Conservation (phyloP, 2,329 filamentous ascomycete species). For the Achaetomium macrosporum region DNA sequence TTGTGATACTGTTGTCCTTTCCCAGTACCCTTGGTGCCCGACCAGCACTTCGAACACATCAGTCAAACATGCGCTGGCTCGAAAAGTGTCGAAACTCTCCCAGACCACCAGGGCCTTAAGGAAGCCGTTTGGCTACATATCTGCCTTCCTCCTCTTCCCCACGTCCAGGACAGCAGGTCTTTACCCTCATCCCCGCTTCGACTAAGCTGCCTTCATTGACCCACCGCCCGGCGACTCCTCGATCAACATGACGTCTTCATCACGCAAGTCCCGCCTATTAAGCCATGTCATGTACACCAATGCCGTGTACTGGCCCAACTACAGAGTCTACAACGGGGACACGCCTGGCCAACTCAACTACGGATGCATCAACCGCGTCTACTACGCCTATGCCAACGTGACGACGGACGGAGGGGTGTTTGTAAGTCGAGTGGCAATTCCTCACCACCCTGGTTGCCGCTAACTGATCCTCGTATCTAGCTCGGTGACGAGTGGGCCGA, state of each 20-base stretch:
- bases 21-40: conserved; percentile 23
- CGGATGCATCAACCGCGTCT: conserved; percentile 72
- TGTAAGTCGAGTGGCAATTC: conserved; percentile 45
- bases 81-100: conserved; percentile 13
- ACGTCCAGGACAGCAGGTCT: background rate
- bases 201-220: background rate
- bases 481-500: conserved; percentile 77
- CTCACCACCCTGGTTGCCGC: background rate
- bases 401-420: conserved; percentile 67
- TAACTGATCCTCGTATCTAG: conserved; percentile 37
- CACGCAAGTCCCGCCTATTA: conserved; percentile 41
- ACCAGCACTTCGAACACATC: conserved; percentile 21
- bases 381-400: conserved; percentile 76
- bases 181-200: background rate
- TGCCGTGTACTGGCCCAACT: conserved; percentile 80
- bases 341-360: conserved; percentile 70
- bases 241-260: conserved; percentile 27
- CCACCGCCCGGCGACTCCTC: background rate
- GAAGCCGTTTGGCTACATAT: conserved; percentile 9
- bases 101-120: conserved; percentile 10
- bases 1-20: conserved; percentile 10
- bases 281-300: conserved; percentile 59
- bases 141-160: background rate
- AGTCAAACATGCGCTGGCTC: conserved; percentile 21
- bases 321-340: conserved; percentile 64